Evolutionary conservation across 495 filamentous ascomycete species (phyloP).

Genomic region (Annulohypoxylon bovei): DNA sequence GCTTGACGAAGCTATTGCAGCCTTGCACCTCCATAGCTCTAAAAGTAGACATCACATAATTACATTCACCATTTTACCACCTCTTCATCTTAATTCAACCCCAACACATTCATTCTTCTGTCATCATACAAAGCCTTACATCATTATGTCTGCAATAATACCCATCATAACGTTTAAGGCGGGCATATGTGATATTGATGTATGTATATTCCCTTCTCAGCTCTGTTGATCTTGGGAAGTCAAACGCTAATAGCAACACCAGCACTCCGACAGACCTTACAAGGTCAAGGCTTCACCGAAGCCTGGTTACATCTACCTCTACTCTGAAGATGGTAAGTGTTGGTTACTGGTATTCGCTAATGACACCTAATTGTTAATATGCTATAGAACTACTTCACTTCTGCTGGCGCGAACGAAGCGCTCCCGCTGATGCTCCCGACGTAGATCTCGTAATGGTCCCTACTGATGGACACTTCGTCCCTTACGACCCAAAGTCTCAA

Average conservation of each 20-base stretch:
- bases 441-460: conserved; percentile 60
- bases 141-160: conserved; percentile 76
- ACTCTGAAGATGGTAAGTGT: conserved; percentile 82
- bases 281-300: conserved; percentile 74
- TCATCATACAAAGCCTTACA: neutral
- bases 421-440: conserved; percentile 45
- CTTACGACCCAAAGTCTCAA: conserved; percentile 69
- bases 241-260: conserved; percentile 44
- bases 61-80: neutral
- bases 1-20: conserved; percentile 49
- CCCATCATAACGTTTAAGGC: conserved; percentile 98
- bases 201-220: conserved; percentile 59
- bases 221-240: neutral
- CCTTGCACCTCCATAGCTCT: conserved; percentile 32
- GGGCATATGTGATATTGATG: conserved; percentile 86
- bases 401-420: conserved; percentile 80
- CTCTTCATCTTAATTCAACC: neutral
- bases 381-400: conserved; percentile 86
- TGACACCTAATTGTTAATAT: conserved; percentile 31
- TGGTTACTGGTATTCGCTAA: neutral
- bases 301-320: conserved; percentile 93
- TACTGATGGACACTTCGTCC: conserved; percentile 83
- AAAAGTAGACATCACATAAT: conserved; percentile 5
- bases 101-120: neutral
- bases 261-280: conserved; percentile 69